phyloP scores from a whole-genome alignment of 2,329 filamentous ascomycete genomes.

The Diaporthe sp. region DNA sequence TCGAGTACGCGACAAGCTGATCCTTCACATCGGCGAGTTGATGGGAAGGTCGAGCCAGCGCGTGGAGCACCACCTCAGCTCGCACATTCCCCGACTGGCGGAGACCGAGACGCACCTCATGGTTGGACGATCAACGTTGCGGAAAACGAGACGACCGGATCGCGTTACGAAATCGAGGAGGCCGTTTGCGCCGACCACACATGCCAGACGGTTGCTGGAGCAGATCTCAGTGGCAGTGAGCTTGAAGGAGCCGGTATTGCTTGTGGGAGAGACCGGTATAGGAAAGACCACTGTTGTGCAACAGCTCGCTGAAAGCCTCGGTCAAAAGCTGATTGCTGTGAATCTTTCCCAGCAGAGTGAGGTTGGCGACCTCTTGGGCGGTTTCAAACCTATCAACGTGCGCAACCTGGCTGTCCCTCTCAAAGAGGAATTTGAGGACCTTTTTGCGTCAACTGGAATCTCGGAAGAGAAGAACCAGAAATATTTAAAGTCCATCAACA shows the following conservation, averaged over 20 bases:
- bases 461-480: constrained; percentile 88
- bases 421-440: constrained; percentile 92
- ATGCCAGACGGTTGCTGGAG: constrained; percentile 87
- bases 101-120: constrained; percentile 70
- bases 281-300: constrained; percentile 98
- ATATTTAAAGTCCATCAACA: constrained; percentile 85
- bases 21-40: constrained; percentile 83
- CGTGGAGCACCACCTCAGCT: constrained; percentile 80
- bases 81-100: constrained; percentile 79
- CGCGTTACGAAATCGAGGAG: constrained; percentile 66
- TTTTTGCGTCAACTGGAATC: constrained; percentile 88
- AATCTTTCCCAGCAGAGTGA: constrained; percentile 99
- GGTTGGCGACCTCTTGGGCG: constrained; percentile 93
- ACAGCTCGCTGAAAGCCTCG: constrained; percentile 86
- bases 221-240: constrained; percentile 87
- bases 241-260: constrained; percentile 87
- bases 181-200: constrained; percentile 89
- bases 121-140: constrained; percentile 76
- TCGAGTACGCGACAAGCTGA: constrained; percentile 70
- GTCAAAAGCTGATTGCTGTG: constrained; percentile 89
- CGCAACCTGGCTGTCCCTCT: constrained; percentile 89
- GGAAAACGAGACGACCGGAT: constrained; percentile 68
- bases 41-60: constrained; percentile 89
- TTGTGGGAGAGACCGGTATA: constrained; percentile 99
- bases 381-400: constrained; percentile 95